Conservation (phyloP, 352 stramenopile genomes). For the Phytophthora litchii region DNA sequence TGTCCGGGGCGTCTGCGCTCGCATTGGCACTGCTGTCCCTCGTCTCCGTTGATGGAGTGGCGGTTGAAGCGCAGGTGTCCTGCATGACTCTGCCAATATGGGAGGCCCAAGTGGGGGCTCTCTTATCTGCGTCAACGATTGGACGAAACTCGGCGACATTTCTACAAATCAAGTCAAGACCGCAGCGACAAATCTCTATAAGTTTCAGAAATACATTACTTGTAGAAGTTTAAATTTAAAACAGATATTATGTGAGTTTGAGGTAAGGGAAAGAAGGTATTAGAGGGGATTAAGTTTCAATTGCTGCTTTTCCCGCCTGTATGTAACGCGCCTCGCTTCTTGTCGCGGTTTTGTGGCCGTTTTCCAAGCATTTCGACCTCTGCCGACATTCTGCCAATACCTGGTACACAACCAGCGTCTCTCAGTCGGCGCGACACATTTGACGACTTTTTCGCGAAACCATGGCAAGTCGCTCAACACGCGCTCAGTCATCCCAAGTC, state of each 20-base stretch:
- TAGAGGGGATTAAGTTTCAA: background rate
- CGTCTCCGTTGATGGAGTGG: background rate
- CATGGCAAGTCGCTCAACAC: conserved; percentile 20
- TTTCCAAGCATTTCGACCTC: conserved; percentile 16
- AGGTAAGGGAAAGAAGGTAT: background rate
- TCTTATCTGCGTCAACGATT: conserved; percentile 14
- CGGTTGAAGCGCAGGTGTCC: background rate
- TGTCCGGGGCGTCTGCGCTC: background rate
- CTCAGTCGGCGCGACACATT: conserved; percentile 1
- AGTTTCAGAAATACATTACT: background rate
- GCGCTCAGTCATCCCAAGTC: background rate
- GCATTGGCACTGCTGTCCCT: background rate
- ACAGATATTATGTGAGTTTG: background rate
- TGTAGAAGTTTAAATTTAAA: background rate
- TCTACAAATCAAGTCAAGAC: conserved; percentile 1
- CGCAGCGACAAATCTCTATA: no score
- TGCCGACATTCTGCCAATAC: conserved; percentile 13
- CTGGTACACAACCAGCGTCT: conserved; percentile 2
- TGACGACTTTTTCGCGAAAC: conserved; percentile 12
- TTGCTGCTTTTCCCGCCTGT: background rate
- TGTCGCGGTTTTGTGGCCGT: conserved; percentile 11
- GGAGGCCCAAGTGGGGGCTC: conserved; percentile 22
- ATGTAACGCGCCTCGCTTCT: conserved; percentile 6
- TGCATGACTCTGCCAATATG: conserved; percentile 30
- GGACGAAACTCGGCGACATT: conserved; percentile 15